Conservation (phyloP, 257 asterid genomes). For the Solanum bulbocastanum region DNA sequence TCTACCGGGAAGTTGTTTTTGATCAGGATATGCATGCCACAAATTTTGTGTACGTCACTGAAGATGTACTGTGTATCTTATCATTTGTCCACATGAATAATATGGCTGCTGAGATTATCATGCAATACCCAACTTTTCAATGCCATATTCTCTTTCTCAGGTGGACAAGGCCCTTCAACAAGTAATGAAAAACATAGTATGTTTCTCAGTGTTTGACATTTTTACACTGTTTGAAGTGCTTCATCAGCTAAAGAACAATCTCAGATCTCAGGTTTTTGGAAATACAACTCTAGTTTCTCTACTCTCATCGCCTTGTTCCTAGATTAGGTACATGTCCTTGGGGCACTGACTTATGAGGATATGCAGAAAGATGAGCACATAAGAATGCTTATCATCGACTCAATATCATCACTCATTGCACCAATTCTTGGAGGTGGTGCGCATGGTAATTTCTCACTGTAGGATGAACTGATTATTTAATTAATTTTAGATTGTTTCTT, state of each 20-base stretch:
- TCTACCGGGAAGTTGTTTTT: background rate
- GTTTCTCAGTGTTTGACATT: conserved; percentile 60
- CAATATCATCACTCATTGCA: conserved; percentile 74
- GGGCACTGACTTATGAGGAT: background rate
- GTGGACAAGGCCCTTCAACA: conserved; percentile 24
- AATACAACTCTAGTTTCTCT: background rate
- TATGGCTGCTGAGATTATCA: background rate
- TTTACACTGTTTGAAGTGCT: conserved; percentile 63
- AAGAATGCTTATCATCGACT: conserved; percentile 66
- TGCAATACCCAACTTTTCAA: background rate
- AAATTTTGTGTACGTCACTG: background rate
- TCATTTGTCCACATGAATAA: background rate
- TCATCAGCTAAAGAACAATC: conserved; percentile 36
- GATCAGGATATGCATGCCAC: background rate
- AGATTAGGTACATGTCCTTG: background rate
- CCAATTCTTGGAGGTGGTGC: conserved; percentile 75
- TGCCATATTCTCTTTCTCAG: conserved; percentile 15
- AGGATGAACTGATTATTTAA: background rate
- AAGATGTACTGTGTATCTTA: background rate
- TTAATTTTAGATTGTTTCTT: background rate
- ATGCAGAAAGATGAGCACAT: conserved; percentile 35
- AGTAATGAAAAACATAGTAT: conserved; percentile 50
- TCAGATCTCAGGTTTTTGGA: conserved; percentile 50
- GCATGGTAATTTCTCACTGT: conserved; percentile 35
- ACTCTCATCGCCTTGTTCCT: background rate